Conservation (phyloP, 2,329 filamentous ascomycete species). For the Fusarium compactum region DNA sequence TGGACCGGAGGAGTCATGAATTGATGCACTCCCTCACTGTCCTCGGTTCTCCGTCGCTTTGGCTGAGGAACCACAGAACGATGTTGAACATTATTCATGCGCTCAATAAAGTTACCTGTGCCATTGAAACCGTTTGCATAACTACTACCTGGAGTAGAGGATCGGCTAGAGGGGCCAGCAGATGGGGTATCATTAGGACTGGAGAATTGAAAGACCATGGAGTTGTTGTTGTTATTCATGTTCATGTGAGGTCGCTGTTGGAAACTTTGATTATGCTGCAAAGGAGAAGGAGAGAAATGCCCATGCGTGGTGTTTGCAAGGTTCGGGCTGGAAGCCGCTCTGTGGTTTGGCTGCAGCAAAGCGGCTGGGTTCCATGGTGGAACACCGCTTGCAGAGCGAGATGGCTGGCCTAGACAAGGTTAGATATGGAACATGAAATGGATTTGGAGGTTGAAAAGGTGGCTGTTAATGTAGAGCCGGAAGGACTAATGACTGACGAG, state of each 20-base stretch:
- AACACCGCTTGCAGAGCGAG: conserved; percentile 45
- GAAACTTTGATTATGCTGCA: conserved; percentile 40
- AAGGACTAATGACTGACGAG: background rate
- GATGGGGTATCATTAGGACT: conserved; percentile 52
- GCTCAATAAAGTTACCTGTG: conserved; percentile 76
- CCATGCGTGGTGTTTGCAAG: conserved; percentile 44
- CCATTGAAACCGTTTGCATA: conserved; percentile 52
- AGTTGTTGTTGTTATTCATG: conserved; percentile 50
- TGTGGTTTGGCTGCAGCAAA: conserved; percentile 55
- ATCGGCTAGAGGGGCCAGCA: conserved; percentile 49
- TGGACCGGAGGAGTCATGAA: conserved; percentile 48
- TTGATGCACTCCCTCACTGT: conserved; percentile 58
- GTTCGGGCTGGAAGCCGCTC: conserved; percentile 47
- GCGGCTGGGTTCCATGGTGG: conserved; percentile 58
- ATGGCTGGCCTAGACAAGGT: conserved; percentile 46
- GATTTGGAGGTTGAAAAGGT: background rate
- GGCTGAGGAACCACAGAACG: conserved; percentile 68
- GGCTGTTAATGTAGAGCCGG: background rate
- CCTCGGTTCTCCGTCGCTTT: conserved; percentile 74
- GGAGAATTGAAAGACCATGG: conserved; percentile 60
- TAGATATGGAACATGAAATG: conserved; percentile 28
- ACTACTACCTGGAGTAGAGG: conserved; percentile 51
- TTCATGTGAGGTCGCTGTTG: conserved; percentile 45
- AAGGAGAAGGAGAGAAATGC: conserved; percentile 38
- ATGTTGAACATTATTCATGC: conserved; percentile 79